Evolutionary conservation across 2,329 filamentous ascomycete genomes (phyloP), one percentile per base, ranked within the genome.

Genomic region (Calonectria leucothoes): DNA sequence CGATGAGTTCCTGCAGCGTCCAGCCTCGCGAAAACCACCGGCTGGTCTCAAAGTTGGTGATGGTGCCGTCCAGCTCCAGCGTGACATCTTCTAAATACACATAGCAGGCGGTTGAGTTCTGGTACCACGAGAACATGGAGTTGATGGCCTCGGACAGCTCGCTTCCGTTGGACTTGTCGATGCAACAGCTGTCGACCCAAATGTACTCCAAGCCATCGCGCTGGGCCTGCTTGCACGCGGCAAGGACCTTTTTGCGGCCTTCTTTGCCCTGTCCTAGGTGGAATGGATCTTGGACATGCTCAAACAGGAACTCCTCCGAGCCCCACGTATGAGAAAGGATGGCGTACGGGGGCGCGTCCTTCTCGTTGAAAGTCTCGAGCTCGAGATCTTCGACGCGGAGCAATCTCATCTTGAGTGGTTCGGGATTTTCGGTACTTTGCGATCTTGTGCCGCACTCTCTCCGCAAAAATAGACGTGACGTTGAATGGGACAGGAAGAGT

Each of bases 241-340:
- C n/a, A 20, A 25, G 15, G 23, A 61, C 55, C 33, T 61, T 61
- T 27, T 61, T 35, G 33, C 23, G 35, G 14, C 55, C 55, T 3
- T 4, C n/a, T 33, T 61, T 35, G n/a, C 6, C 29, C 29, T 35
- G 31, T 6, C 55, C 33, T 6, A 37, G 20, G 8, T 39, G n/a
- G 33, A 39, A 55, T 12, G 55, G 55, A 61, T 31, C 55, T 27
- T 37, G 55, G 12, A 37, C n/a, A 15, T 39, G 55, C 29, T 35
- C 55, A 61, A 23, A 61, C n/a, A 37, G 55, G 33, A 27, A 37
- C 33, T 61, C 55, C 3, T 61, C 55, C 12, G 31, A 12, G 17
- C 59, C 59, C 59, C 59, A 64, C 20, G 59, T 64, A 11, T 64
- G 59, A 25, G 59, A 64, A 4, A 64, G 59, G 37, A 64, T 64